Percentiles rank a stretch among this genome's conserved stretches.
Evolutionary conservation across 23 red algal genomes (phyloP).

Genomic region (Rhodosorus marinus): DNA sequence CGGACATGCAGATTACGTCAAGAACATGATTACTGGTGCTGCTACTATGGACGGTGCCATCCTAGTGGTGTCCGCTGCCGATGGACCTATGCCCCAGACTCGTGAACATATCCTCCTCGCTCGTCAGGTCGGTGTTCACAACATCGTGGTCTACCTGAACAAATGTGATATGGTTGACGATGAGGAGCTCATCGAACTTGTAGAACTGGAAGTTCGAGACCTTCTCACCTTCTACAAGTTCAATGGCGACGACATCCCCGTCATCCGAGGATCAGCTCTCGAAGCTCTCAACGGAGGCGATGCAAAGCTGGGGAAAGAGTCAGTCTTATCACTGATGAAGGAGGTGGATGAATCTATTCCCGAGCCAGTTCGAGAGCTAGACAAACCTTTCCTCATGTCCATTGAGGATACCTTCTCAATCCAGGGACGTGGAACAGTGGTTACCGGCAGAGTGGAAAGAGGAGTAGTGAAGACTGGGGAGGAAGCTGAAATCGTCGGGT

Average conservation of each 20-base stretch:
- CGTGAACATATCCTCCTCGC: conserved; percentile 90
- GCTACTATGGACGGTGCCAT: conserved; percentile 96
- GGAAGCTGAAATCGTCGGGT: conserved; percentile 88
- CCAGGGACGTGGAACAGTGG: conserved; percentile 85
- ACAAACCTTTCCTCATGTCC: conserved; percentile 82
- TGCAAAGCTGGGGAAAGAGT: conserved; percentile 31
- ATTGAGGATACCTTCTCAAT: conserved; percentile 95
- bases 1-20: conserved; percentile 98
- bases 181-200: conserved; percentile 75
- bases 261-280: conserved; percentile 83
- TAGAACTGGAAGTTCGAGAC: conserved; percentile 95
- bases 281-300: conserved; percentile 70
- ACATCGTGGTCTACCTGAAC: conserved; percentile 97
- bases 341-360: conserved; percentile 80
- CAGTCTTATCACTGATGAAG: conserved; percentile 66
- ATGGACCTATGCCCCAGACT: conserved; percentile 96
- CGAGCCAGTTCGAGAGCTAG: conserved; percentile 57
- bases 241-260: conserved; percentile 64
- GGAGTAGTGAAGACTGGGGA: conserved; percentile 74
- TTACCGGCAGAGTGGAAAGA: conserved; percentile 85
- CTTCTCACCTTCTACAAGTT: conserved; percentile 90
- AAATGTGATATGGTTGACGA: conserved; percentile 97
- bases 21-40: conserved; percentile 97
- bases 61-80: conserved; percentile 75
- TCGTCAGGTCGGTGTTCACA: conserved; percentile 88